Conservation (phyloP, 257 asterid species). For the Nicotiana knightiana region DNA sequence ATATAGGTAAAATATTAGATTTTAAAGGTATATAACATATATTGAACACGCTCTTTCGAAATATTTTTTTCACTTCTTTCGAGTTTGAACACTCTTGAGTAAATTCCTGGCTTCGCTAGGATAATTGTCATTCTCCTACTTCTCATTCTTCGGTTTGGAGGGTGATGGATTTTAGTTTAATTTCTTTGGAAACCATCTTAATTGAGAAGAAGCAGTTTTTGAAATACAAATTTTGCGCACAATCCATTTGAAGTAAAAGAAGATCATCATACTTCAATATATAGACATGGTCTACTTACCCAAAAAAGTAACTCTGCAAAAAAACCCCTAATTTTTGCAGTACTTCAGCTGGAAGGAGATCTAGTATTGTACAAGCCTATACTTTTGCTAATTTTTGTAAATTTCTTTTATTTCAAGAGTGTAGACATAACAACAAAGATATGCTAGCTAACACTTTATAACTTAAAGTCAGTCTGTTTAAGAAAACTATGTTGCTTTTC, state of each 20-base stretch:
- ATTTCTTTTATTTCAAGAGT: background rate
- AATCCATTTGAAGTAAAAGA: background rate
- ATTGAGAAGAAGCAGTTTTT: background rate
- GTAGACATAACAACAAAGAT: background rate
- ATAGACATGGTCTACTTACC: background rate
- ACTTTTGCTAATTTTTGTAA: background rate
- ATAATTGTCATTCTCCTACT: background rate
- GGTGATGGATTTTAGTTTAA: background rate
- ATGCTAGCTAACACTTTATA: background rate
- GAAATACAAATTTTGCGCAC: background rate
- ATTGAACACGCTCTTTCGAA: no score
- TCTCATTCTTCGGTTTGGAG: background rate
- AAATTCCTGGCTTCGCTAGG: no score
- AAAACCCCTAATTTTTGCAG: background rate
- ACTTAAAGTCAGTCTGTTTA: background rate
- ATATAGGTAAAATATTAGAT: no score
- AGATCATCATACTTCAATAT: no score
- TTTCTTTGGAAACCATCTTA: background rate
- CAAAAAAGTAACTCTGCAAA: background rate
- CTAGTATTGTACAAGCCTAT: background rate
- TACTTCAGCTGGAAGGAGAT: background rate
- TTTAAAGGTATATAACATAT: no score
- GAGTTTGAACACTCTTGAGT: no score
- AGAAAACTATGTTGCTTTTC: background rate
- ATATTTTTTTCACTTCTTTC: no score